phyloP scores from a whole-genome alignment of 305 asterid genomes.

The Petunia hybrid region DNA sequence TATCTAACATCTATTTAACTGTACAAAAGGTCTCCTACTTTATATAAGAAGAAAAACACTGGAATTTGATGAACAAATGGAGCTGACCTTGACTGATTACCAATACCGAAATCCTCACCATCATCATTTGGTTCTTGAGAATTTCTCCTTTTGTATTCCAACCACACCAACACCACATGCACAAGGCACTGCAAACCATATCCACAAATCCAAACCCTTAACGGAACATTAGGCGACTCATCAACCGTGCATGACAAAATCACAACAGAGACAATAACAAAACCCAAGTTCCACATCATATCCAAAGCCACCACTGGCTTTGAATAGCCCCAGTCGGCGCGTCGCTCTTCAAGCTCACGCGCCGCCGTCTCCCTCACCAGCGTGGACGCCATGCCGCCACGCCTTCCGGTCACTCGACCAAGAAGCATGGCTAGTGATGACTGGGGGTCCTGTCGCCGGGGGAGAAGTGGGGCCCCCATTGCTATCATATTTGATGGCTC shows the following conservation, averaged over 20 bases:
- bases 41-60: not conserved
- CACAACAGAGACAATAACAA: constrained; percentile 72
- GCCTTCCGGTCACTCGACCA: constrained; percentile 73
- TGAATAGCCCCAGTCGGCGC: constrained; percentile 97
- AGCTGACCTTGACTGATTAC: constrained; percentile 57
- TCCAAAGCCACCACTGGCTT: constrained; percentile 92
- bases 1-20: not conserved
- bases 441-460: constrained; percentile 54
- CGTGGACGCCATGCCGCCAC: constrained; percentile 77
- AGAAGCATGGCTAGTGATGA: constrained; percentile 65
- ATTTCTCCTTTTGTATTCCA: constrained; percentile 71
- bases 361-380: constrained; percentile 94
- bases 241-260: constrained; percentile 58
- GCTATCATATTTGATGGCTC: constrained; percentile 25
- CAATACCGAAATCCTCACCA: constrained; percentile 48
- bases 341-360: constrained; percentile 94
- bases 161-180: constrained; percentile 82
- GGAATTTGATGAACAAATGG: constrained; percentile 4
- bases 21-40: not conserved
- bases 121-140: constrained; percentile 37
- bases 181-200: constrained; percentile 87
- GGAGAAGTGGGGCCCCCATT: constrained; percentile 62
- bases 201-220: constrained; percentile 94
- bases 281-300: constrained; percentile 85
- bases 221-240: constrained; percentile 75